Evolutionary conservation across 106 monocot genomes (phyloP).

Genomic region (Dendrobium huoshanense): DNA sequence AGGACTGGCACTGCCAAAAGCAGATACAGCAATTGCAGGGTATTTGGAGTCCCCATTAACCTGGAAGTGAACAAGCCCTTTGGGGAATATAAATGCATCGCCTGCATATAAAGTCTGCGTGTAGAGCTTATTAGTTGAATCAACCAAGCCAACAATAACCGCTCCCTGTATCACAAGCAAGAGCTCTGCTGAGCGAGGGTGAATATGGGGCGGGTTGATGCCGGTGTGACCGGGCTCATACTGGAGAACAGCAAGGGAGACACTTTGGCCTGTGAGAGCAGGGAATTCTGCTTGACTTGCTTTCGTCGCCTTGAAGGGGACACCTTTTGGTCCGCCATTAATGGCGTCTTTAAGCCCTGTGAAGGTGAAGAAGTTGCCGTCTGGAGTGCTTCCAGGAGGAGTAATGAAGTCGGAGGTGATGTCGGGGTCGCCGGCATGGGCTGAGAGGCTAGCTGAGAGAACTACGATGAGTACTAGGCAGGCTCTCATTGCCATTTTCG

Average conservation of each 20-base stretch:
- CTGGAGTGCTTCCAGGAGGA: neutral
- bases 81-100: slow-evolving; percentile 20
- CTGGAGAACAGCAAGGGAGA: slow-evolving; percentile 15
- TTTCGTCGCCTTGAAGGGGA: slow-evolving; percentile 11
- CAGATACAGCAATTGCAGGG: slow-evolving; percentile 10
- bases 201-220: slow-evolving; percentile 10
- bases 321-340: neutral
- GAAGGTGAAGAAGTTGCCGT: slow-evolving; percentile 18
- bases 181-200: slow-evolving; percentile 7
- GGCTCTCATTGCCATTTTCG: neutral
- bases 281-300: slow-evolving; percentile 13
- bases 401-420: slow-evolving; percentile 10
- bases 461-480: neutral
- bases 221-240: neutral
- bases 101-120: slow-evolving; percentile 7
- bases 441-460: neutral
- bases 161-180: neutral
- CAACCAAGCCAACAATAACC: slow-evolving; percentile 4
- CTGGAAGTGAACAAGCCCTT: slow-evolving; percentile 22
- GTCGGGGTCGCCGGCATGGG: slow-evolving; percentile 15
- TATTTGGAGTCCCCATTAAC: neutral
- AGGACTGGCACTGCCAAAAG: slow-evolving; percentile 21
- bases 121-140: slow-evolving; percentile 10
- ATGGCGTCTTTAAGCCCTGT: neutral
- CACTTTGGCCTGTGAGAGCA: slow-evolving; percentile 19